Base-by-base conservation (phyloP, 352 stramenopile species). In the Pythium utonaiense region DNA sequence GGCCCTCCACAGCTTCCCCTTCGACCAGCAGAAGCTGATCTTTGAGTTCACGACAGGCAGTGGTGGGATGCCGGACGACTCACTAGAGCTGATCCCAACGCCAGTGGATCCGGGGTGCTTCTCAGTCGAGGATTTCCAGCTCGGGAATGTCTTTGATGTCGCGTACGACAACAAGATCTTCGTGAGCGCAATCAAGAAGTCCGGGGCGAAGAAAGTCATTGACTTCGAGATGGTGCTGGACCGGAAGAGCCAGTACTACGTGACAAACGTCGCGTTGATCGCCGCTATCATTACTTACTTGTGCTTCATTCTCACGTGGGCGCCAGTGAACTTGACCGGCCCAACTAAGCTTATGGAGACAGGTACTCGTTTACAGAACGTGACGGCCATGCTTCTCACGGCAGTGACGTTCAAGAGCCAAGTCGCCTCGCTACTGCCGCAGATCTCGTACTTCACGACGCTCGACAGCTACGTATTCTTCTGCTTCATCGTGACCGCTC, bases 391-490 rank as follows among this genome's bases (percentile, higher is more conserved):
- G 63, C 49, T 89, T 38, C 56, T 89, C 51, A 86, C 79, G 31
- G 73, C 71, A 16, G 73, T 86, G 52, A 82, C 75, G 36, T 86
- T 86, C 65, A 89, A 89, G 58, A 77, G 64, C 54, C 59, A 78
- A 22, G 73, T 86, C 1, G 68, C 73, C 16, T 67, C 64, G 1
- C 42, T 79, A 0, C 75, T 86, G 4, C 80, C 80, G 14, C 73
- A 86, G 44, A 72, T 90, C 3, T 84, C 78, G 50, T 90, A 90
- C 47, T 80, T 86, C 34, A 88, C 80, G 31, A 71, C 68, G 13
- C 55, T 88, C 21, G 78, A 88, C 57, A 65, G 70, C 40, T 88
- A 86, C 40, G 74, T 88, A 3, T 83, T 80, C 41, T 83, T 86
- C 61, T 86, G 75, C 70, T 88, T 88, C 57, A 59, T 86, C 10